Conservation (phyloP, 495 filamentous ascomycete species). For the Penicillium malachiteum region DNA sequence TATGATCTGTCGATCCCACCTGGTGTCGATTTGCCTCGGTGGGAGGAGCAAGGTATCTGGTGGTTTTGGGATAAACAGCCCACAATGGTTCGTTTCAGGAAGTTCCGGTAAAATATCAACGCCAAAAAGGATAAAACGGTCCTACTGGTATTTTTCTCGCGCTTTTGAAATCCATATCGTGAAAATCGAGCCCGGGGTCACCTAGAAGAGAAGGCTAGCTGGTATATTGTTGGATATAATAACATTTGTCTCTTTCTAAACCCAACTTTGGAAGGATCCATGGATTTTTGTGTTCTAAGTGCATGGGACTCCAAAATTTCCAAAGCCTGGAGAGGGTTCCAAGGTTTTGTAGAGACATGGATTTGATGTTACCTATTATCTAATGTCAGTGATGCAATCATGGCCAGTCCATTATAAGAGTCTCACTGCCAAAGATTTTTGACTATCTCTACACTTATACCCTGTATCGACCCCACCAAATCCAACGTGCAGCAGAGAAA, state of each 20-base stretch:
- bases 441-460: too few relatives aligned
- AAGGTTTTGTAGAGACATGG: background rate
- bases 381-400: background rate
- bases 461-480: background rate
- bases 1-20: background rate
- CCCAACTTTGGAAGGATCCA: too few relatives aligned
- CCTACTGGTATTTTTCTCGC: too few relatives aligned
- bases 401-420: background rate
- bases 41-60: background rate
- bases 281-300: too few relatives aligned
- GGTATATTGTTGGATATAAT: too few relatives aligned
- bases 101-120: background rate
- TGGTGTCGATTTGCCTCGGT: background rate
- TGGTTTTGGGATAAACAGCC: background rate
- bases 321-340: too few relatives aligned
- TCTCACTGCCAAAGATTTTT: background rate
- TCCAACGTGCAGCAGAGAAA: background rate
- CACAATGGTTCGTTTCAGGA: background rate
- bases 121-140: too few relatives aligned
- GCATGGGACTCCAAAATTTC: too few relatives aligned
- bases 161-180: too few relatives aligned
- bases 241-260: too few relatives aligned
- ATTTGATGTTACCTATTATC: background rate
- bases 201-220: too few relatives aligned
- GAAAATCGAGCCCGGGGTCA: too few relatives aligned